phyloP scores from a whole-genome alignment of 1,139 yeast genomes.

The Ashbya aceris region DNA sequence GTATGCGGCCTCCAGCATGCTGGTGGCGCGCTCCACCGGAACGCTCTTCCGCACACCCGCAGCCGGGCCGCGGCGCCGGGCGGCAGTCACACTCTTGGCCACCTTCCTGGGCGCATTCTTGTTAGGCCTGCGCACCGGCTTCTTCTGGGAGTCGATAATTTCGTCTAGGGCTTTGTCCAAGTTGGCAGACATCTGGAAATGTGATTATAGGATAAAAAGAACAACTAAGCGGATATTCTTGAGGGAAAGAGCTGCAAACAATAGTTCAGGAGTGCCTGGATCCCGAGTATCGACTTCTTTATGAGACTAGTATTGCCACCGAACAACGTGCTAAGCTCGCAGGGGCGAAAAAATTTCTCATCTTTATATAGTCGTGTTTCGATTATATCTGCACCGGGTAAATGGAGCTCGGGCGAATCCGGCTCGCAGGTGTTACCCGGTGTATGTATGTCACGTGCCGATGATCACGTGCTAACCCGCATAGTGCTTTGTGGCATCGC shows the following conservation, averaged over 20 bases:
- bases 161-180: slow-evolving; percentile 95
- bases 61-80: slow-evolving; percentile 22
- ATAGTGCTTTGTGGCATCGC: no score
- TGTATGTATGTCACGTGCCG: no score
- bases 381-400: no score
- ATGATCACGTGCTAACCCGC: no score
- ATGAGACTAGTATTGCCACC: background rate
- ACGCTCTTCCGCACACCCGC: slow-evolving; percentile 35
- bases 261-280: background rate
- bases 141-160: slow-evolving; percentile 56
- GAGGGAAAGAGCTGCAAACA: background rate
- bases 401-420: no score
- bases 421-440: no score
- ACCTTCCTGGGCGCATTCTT: slow-evolving; percentile 24
- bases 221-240: no score
- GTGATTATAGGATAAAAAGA: slow-evolving; percentile 4
- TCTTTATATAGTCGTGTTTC: no score
- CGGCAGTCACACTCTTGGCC: slow-evolving; percentile 22
- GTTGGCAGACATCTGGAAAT: slow-evolving; percentile 44
- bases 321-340: no score
- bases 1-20: slow-evolving; percentile 42
- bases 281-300: background rate
- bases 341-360: no score
- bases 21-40: slow-evolving; percentile 25
- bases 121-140: slow-evolving; percentile 34